A percentile compares a stretch with the other conserved stretches of the same genome.
These are phyloP conservation scores for Sordariomycetes sp. DNA, from an alignment of 2,329 filamentous ascomycete genomes.

Conservation along the genomic window DNA sequence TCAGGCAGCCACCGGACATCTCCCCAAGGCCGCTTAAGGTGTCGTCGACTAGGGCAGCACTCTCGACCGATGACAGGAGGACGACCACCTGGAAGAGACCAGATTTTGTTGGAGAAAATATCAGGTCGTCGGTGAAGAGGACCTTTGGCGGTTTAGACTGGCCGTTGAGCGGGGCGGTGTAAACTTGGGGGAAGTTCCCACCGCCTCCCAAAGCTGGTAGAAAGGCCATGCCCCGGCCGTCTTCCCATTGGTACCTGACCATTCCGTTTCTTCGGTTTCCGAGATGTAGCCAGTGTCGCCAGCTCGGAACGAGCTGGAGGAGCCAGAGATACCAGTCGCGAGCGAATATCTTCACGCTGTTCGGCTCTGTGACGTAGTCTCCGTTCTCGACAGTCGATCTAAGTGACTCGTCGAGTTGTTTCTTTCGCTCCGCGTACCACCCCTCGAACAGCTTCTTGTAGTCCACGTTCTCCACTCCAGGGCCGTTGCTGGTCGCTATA, in stretches of 20 bases:
- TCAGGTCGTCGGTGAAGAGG: slow-evolving; percentile 8
- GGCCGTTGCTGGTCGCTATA: background rate
- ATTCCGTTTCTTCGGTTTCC: slow-evolving; percentile 7
- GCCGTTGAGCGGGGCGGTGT: background rate
- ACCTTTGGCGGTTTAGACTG: background rate
- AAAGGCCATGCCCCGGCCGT: slow-evolving; percentile 7
- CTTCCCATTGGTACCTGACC: background rate
- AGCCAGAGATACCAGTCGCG: slow-evolving; percentile 10
- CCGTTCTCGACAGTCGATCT: slow-evolving; percentile 5
- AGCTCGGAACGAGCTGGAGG: slow-evolving; percentile 8
- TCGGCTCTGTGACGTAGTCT: background rate
- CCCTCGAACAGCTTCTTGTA: background rate
- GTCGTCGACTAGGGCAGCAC: background rate
- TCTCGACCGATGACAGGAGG: background rate
- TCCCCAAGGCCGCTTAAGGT: background rate
- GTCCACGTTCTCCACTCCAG: background rate
- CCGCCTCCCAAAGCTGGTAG: slow-evolving; percentile 4
- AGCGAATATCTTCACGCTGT: slow-evolving; percentile 7
- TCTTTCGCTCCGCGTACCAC: slow-evolving; percentile 4
- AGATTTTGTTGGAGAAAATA: slow-evolving; percentile 1
- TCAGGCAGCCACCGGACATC: background rate
- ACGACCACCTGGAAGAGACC: slow-evolving; percentile 1
- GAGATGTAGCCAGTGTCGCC: slow-evolving; percentile 4
- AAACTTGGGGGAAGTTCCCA: slow-evolving; percentile 3
- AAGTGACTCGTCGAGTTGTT: slow-evolving; percentile 5